Evolutionary conservation across 306 rosid species (phyloP), one percentile per base, ranked within the genome.

Genomic region (Macrotyloma uniflorum): DNA sequence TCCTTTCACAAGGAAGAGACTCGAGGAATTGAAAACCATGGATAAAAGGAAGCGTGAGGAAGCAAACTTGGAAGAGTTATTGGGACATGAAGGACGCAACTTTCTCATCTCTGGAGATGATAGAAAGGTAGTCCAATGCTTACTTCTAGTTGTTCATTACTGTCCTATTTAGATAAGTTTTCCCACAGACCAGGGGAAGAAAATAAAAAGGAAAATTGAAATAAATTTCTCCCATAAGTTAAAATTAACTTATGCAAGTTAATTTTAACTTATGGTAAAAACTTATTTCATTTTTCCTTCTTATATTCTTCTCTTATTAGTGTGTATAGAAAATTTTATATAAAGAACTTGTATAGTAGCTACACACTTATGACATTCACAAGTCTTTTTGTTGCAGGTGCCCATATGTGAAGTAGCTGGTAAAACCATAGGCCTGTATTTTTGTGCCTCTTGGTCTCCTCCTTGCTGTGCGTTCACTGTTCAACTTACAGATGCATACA

Each of bases 371-470:
- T 33, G 18, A 38, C 32, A 20, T 40, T 67, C 49, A 70, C 74
- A 58, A 42, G 71, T 64, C 49, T 28, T 57, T 13, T 76, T 72
- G 33, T 76, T 78, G 85, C 88, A 89, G 99, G 84, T 85, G 74
- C 80, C 67, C 16, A 69, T 88, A 72, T 82, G 89, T 38, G 79
- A 88, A 80, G 91, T 92, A 47, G 82, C 69, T 67, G 99, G 98
- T 2, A 92, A 91, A 85, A 89, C 93, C 5, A 63, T 91, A 43
- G 99, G 97, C 80, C 90, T 93, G 7, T 95, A 87, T 70, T 93
- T 95, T 32, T 86, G 90, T 49, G 99, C 97, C 45, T 79, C 85
- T 59, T 95, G 98, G 97, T 89, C 97, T 82, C 98, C 97, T 75
- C 98, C 96, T 15, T 83, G 98, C 64, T 88, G 82, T 2, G 77